Evolutionary conservation across 2,329 filamentous ascomycete species (phyloP), one percentile per base, ranked within the genome.

Genomic region (Pseudonectria buxi): DNA sequence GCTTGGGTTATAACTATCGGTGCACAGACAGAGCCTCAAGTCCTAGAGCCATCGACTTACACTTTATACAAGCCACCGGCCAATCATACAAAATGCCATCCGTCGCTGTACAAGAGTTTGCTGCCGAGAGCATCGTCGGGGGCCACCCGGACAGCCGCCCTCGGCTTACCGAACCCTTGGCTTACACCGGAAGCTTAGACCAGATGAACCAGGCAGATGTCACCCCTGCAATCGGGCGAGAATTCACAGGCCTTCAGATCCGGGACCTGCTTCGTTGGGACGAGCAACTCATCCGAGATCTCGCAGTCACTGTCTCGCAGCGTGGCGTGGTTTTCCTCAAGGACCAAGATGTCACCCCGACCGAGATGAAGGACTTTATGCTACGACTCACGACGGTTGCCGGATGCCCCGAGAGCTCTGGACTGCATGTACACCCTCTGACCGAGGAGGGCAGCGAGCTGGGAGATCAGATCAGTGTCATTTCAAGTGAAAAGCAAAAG

Each of bases 381-480:
- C 50, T 59, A 15, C 49, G 51, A 11, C 56, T 62, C 26, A 61
- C 57, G 26, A 49, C 52, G 10, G 45, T 53, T 4, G 48, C 50
- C 10, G 59, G 59, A 6, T 61, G 55, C 30, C 72, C 72, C 13
- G 47, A 59, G 25, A 65, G 64, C 3, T 75, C 72, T 2, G 58
- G 60, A 3, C 59, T 78, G 15, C 73, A 77, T 38, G 64, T 75
- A 7, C 74, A 77, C 43, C 72, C 74, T 6, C 47, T 76, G 16
- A 69, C 67, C 0, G 69, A 75, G 40, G 67, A 70, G 42, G 65
- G 64, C 14, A 68, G 65, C 37, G 68, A 76, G 45, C 59, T 72
- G 1, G 69, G 70, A 25, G 70, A 75, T 46, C 65, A 78, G 50
- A 69, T 78, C 43, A 71, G 64, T 36, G 69, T 76, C 35, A 76